These are phyloP conservation scores for Penicillium griseofulvum DNA, from an alignment of 2,329 filamentous ascomycete genomes.

Conservation along the genomic window DNA sequence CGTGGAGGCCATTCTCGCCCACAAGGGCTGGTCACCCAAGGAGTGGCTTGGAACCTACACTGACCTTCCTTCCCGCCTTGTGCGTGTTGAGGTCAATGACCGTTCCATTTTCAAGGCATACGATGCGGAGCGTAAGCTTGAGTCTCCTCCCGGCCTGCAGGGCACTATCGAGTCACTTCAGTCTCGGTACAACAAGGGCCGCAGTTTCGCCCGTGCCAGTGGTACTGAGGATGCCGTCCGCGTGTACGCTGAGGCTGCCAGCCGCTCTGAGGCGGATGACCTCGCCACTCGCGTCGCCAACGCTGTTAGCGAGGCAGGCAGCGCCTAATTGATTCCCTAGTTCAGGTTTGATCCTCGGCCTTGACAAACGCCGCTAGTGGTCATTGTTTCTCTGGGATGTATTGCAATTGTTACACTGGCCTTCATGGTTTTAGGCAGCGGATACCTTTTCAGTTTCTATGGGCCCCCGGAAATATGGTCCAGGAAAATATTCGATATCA, in stretches of 20 bases:
- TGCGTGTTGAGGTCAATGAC: constrained; percentile 84
- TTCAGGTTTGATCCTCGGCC: neutral
- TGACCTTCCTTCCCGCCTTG: constrained; percentile 92
- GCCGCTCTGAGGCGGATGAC: constrained; percentile 84
- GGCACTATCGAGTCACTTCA: constrained; percentile 82
- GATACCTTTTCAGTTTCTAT: neutral
- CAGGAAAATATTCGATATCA: constrained; percentile 22
- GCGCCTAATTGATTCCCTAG: constrained; percentile 15
- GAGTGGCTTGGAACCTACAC: constrained; percentile 93
- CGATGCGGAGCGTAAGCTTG: constrained; percentile 85
- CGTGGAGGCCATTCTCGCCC: constrained; percentile 91
- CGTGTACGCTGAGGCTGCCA: constrained; percentile 93
- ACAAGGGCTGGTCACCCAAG: constrained; percentile 85
- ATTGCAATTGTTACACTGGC: neutral
- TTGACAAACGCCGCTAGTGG: neutral
- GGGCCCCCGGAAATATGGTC: constrained; percentile 10
- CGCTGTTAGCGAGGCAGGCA: constrained; percentile 63
- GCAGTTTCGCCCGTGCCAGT: constrained; percentile 86
- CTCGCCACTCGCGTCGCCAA: constrained; percentile 78
- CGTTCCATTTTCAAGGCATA: constrained; percentile 87
- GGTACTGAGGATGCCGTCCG: constrained; percentile 95
- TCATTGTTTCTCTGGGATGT: neutral
- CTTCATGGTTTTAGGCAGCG: neutral
- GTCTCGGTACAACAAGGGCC: constrained; percentile 83
- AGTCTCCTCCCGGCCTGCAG: constrained; percentile 75